phyloP scores from a whole-genome alignment of 768 basidiomycete species.

The Polyporus arcularius region DNA sequence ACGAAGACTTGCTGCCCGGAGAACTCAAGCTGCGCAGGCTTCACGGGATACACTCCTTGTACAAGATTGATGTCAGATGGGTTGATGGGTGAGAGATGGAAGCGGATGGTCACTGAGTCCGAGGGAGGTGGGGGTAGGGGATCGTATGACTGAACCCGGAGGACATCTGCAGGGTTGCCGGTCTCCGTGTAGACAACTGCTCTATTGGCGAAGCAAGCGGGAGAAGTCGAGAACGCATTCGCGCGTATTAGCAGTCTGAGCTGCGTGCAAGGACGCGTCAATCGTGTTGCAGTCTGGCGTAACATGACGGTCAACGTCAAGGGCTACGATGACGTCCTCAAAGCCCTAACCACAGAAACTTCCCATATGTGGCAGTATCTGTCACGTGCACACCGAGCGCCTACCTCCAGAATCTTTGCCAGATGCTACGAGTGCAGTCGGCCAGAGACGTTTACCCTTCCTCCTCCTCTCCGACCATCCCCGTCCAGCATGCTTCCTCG shows the following conservation, averaged over 20 bases:
- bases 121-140: slow-evolving; percentile 53
- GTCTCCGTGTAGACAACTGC: slow-evolving; percentile 64
- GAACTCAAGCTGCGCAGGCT: slow-evolving; percentile 41
- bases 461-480: neutral
- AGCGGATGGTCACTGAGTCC: slow-evolving; percentile 63
- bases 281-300: neutral
- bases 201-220: slow-evolving; percentile 42
- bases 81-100: slow-evolving; percentile 75
- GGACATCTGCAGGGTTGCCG: slow-evolving; percentile 64
- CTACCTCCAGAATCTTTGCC: slow-evolving; percentile 18
- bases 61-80: slow-evolving; percentile 82
- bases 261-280: neutral
- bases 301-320: slow-evolving; percentile 6
- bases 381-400: slow-evolving; percentile 8
- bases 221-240: slow-evolving; percentile 6
- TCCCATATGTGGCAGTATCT: neutral
- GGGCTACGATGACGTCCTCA: neutral
- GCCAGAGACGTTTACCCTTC: neutral
- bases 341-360: too few relatives aligned
- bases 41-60: slow-evolving; percentile 79
- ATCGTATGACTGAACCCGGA: slow-evolving; percentile 54
- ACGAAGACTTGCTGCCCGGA: slow-evolving; percentile 48
- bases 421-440: slow-evolving; percentile 11
- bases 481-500: slow-evolving; percentile 45
- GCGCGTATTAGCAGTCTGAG: neutral